phyloP scores from a whole-genome alignment of 2,329 filamentous ascomycete genomes.

The Exophiala sideris region DNA sequence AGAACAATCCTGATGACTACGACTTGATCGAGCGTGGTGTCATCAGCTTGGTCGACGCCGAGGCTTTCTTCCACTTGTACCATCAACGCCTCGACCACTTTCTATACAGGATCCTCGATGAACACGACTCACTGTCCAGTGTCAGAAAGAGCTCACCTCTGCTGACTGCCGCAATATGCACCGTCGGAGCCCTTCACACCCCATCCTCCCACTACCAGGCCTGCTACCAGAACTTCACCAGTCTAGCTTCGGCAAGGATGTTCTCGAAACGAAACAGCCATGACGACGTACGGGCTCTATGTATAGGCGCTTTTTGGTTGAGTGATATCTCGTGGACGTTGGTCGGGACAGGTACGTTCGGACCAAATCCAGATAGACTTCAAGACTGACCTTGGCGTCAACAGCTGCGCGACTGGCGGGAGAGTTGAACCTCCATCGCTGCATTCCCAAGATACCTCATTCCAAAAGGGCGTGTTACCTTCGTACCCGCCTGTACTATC shows the following conservation, averaged over 20 bases:
- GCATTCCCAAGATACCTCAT: conserved; percentile 41
- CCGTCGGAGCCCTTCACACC: conserved; percentile 57
- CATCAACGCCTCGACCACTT: conserved; percentile 51
- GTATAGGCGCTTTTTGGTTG: conserved; percentile 61
- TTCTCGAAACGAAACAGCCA: conserved; percentile 56
- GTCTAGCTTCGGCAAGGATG: conserved; percentile 54
- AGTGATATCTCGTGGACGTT: conserved; percentile 61
- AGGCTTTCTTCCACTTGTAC: conserved; percentile 52
- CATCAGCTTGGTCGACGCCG: conserved; percentile 48
- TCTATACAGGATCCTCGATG: conserved; percentile 54
- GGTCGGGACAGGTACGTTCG: conserved; percentile 40
- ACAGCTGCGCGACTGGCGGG: conserved; percentile 57
- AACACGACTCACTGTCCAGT: conserved; percentile 49
- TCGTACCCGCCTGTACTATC: conserved; percentile 57
- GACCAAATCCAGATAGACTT: not conserved
- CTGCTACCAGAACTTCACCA: conserved; percentile 57
- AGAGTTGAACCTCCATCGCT: conserved; percentile 55
- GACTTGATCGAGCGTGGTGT: conserved; percentile 52
- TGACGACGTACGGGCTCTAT: conserved; percentile 59
- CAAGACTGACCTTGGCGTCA: not conserved
- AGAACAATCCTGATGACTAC: conserved; percentile 21
- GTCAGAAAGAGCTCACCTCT: conserved; percentile 54
- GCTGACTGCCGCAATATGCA: conserved; percentile 53
- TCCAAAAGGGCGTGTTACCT: conserved; percentile 34
- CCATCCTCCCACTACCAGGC: conserved; percentile 51